phyloP scores from a whole-genome alignment of 1,284 basidiomycete species.

The Hypsizygus ulmarius region DNA sequence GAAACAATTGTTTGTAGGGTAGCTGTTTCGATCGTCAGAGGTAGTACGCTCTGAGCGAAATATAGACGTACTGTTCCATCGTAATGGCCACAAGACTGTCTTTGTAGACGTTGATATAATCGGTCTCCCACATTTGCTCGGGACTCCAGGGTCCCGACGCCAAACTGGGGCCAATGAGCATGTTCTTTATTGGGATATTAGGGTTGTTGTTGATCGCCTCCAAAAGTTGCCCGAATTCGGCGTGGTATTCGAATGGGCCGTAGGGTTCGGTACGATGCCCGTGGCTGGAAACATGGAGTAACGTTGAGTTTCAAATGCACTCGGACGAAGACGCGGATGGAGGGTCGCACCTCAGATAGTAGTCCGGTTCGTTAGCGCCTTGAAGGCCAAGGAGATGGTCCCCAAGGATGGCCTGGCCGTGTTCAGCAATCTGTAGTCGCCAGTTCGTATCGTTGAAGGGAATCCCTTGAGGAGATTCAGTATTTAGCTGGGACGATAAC shows the following conservation, averaged over 20 bases:
- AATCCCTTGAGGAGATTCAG: slow-evolving; percentile 38
- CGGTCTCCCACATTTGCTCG: slow-evolving; percentile 54
- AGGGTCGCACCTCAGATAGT: slow-evolving; percentile 42
- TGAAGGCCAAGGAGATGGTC: slow-evolving; percentile 54
- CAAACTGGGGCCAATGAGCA: slow-evolving; percentile 62
- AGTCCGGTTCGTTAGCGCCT: slow-evolving; percentile 72
- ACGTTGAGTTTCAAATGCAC: no score
- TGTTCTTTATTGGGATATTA: slow-evolving; percentile 39
- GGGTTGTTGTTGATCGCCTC: slow-evolving; percentile 27
- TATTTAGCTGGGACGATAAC: background rate
- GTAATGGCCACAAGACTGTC: slow-evolving; percentile 46
- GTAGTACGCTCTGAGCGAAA: background rate
- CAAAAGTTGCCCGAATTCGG: slow-evolving; percentile 18
- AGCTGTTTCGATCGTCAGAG: slow-evolving; percentile 36
- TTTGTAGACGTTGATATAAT: slow-evolving; percentile 48
- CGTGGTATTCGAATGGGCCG: slow-evolving; percentile 34
- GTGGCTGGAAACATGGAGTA: slow-evolving; percentile 3
- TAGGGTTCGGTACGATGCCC: slow-evolving; percentile 9
- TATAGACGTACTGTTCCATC: slow-evolving; percentile 34
- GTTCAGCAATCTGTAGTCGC: slow-evolving; percentile 49
- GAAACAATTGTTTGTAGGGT: slow-evolving; percentile 58
- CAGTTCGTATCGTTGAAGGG: slow-evolving; percentile 55
- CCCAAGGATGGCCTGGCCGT: slow-evolving; percentile 48
- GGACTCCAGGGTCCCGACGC: slow-evolving; percentile 49
- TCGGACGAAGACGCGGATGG: background rate